Evolutionary conservation across 768 basidiomycete genomes (phyloP).

Genomic region (Rhodotorula babjevae): DNA sequence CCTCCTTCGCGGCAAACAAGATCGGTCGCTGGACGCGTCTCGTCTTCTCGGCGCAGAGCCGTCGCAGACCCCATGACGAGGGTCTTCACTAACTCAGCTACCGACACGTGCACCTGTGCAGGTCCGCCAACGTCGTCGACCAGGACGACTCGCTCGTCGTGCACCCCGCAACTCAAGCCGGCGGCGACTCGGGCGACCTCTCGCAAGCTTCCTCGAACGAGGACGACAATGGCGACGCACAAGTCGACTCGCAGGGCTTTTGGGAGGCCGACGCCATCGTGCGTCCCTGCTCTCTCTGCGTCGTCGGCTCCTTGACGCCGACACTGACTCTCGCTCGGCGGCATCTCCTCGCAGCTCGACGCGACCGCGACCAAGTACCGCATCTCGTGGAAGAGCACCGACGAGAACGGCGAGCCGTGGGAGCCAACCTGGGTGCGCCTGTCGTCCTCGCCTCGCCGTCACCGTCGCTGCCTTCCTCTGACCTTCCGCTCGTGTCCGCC

Average conservation of each 20-base stretch:
- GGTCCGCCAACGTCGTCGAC: neutral
- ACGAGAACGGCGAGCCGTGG: conserved; percentile 19
- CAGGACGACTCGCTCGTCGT: conserved; percentile 21
- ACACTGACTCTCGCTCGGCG: neutral
- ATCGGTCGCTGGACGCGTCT: neutral
- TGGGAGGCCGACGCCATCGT: conserved; percentile 30
- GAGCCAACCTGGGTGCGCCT: conserved; percentile 20
- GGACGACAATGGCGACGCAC: neutral
- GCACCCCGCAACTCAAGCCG: conserved; percentile 13
- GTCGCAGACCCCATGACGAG: too few relatives aligned
- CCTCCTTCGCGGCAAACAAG: neutral
- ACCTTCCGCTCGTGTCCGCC: too few relatives aligned
- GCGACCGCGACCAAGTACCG: neutral
- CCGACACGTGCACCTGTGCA: too few relatives aligned
- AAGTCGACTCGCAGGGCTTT: conserved; percentile 19
- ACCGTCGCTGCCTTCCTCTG: too few relatives aligned
- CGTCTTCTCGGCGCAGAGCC: too few relatives aligned
- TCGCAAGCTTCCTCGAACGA: too few relatives aligned
- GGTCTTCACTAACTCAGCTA: too few relatives aligned
- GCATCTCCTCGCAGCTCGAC: neutral
- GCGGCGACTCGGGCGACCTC: neutral
- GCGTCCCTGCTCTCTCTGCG: neutral
- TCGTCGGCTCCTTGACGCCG: neutral
- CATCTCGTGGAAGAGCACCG: conserved; percentile 16
- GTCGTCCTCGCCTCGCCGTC: neutral